phyloP scores from a whole-genome alignment of 441 rosid species.

The Eutrema salsugineum region DNA sequence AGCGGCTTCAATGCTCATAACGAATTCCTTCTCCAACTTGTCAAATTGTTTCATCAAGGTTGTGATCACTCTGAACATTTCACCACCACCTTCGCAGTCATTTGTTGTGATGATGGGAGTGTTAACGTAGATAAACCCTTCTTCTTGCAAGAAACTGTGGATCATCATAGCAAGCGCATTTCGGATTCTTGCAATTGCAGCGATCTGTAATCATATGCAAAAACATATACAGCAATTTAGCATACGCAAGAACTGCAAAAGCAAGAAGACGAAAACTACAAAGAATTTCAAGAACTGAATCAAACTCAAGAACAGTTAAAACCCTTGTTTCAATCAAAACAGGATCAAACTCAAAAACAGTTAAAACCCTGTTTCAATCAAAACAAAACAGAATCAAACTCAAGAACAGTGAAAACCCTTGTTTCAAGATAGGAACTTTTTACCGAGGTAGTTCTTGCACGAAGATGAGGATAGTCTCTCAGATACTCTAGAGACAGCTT shows the following conservation, averaged over 20 bases:
- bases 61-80: constrained; percentile 96
- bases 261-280: neutral
- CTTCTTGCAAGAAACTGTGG: constrained; percentile 78
- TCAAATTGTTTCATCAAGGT: constrained; percentile 70
- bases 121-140: constrained; percentile 71
- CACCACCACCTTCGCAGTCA: constrained; percentile 99
- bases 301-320: neutral
- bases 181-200: constrained; percentile 84
- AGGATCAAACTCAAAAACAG: neutral
- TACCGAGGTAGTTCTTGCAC: constrained; percentile 87
- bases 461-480: constrained; percentile 77
- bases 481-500: constrained; percentile 73
- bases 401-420: neutral
- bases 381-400: neutral
- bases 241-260: no score
- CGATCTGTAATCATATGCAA: constrained; percentile 44
- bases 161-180: constrained; percentile 86
- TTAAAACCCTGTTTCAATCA: neutral
- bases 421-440: neutral
- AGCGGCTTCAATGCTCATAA: constrained; percentile 59
- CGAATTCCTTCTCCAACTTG: constrained; percentile 65
- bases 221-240: neutral
- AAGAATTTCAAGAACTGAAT: neutral
- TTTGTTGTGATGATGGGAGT: constrained; percentile 92
- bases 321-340: neutral